Evolutionary conservation across 2,329 filamentous ascomycete species (phyloP).

Genomic region (Teratosphaeria epicoccoides): DNA sequence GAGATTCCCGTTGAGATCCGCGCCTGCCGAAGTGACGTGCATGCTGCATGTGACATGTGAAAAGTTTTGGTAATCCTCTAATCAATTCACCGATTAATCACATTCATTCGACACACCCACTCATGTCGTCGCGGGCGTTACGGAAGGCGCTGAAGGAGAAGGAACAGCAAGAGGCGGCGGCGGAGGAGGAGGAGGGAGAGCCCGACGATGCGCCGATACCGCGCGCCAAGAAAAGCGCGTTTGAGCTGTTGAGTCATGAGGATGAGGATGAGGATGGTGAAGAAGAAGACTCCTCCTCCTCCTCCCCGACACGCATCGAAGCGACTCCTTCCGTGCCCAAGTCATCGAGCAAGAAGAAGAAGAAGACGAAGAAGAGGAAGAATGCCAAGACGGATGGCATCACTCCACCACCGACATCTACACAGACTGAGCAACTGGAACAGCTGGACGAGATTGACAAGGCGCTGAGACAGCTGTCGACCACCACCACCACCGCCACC

Average conservation of each 20-base stretch:
- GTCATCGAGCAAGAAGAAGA: conserved; percentile 42
- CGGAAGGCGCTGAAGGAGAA: conserved; percentile 53
- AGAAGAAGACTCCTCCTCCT: conserved; percentile 21
- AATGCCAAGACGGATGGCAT: conserved; percentile 15
- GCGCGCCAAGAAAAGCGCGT: conserved; percentile 32
- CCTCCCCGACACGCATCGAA: too few relatives aligned
- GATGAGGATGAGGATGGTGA: conserved; percentile 28
- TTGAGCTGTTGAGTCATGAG: conserved; percentile 35
- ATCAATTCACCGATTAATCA: background rate
- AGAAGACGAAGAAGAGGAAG: conserved; percentile 50
- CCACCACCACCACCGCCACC: too few relatives aligned
- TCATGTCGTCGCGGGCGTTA: conserved; percentile 60
- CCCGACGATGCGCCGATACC: conserved; percentile 23
- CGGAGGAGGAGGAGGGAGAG: conserved; percentile 26
- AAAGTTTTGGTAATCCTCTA: too few relatives aligned
- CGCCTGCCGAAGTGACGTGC: too few relatives aligned
- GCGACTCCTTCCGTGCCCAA: conserved; percentile 10
- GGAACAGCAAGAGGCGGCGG: conserved; percentile 33
- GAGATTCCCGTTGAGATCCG: too few relatives aligned
- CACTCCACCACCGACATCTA: conserved; percentile 12
- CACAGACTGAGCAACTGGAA: too few relatives aligned
- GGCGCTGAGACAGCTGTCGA: conserved; percentile 49
- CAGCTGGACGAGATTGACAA: conserved; percentile 59
- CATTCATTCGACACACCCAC: conserved; percentile 1
- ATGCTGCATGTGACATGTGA: too few relatives aligned